Conservation (phyloP, 2,329 filamentous ascomycete species). For the Cephalotrichum gorgonifer region DNA sequence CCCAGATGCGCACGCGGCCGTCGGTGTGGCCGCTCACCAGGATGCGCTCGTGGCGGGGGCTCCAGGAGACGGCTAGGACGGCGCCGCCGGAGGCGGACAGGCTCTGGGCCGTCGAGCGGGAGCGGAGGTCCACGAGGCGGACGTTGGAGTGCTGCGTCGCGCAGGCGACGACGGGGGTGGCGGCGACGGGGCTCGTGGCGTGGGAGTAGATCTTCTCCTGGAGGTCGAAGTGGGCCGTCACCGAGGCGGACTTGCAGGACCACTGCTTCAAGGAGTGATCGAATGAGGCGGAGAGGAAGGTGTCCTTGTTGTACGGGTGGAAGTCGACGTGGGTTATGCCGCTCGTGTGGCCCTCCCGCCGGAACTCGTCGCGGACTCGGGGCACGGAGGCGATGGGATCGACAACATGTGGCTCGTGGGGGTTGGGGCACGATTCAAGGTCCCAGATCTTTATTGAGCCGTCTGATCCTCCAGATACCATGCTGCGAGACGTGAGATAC, state of each 20-base stretch:
- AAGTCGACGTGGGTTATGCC: conserved; percentile 69
- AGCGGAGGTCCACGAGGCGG: conserved; percentile 75
- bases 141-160: conserved; percentile 80
- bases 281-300: conserved; percentile 69
- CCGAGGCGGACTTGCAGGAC: conserved; percentile 49
- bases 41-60: conserved; percentile 66
- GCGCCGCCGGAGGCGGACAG: conserved; percentile 59
- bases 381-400: conserved; percentile 41
- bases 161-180: conserved; percentile 72
- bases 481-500: conserved; percentile 28
- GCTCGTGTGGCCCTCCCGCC: conserved; percentile 43
- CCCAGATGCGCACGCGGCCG: conserved; percentile 76
- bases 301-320: conserved; percentile 66
- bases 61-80: conserved; percentile 67
- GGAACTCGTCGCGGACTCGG: conserved; percentile 23
- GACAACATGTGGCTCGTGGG: conserved; percentile 35
- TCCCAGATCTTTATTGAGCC: conserved; percentile 82
- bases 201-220: conserved; percentile 66
- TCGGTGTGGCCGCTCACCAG: conserved; percentile 79
- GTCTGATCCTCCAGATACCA: conserved; percentile 79
- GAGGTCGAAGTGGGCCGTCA: conserved; percentile 59
- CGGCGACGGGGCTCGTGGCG: conserved; percentile 61
- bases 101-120: conserved; percentile 62
- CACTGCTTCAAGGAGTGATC: conserved; percentile 70
- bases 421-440: conserved; percentile 50